Evolutionary conservation across 768 basidiomycete species (phyloP).

Genomic region (Mycena amicta): DNA sequence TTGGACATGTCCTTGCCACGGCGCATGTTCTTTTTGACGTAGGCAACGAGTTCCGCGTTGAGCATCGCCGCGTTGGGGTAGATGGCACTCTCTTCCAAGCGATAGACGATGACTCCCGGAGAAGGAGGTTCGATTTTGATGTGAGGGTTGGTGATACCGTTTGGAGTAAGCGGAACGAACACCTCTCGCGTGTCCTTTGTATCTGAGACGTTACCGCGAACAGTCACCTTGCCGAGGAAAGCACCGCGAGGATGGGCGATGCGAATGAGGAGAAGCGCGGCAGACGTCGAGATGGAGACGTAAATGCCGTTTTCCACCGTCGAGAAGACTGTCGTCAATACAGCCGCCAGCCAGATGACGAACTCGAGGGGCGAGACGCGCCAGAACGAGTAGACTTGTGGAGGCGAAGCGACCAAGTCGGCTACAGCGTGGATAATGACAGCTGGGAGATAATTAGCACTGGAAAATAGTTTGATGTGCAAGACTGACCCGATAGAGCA

Average conservation of each 20-base stretch:
- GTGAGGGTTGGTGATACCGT: conserved; percentile 65
- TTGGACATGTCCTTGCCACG: conserved; percentile 72
- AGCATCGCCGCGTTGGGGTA: conserved; percentile 76
- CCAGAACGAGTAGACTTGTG: conserved; percentile 87
- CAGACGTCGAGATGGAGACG: conserved; percentile 78
- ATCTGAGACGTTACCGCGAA: conserved; percentile 46
- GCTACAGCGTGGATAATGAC: conserved; percentile 94
- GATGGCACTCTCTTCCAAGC: conserved; percentile 87
- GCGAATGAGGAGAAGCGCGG: conserved; percentile 80
- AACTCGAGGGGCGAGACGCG: conserved; percentile 91
- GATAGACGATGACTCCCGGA: conserved; percentile 89
- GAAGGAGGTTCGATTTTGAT: conserved; percentile 76
- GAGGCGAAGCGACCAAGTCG: conserved; percentile 83
- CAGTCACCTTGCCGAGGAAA: conserved; percentile 85
- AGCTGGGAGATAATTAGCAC: conserved; percentile 38
- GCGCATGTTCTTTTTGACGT: conserved; percentile 77
- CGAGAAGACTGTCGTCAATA: conserved; percentile 90
- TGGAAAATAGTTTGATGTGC: too few species aligned
- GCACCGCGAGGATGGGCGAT: conserved; percentile 85
- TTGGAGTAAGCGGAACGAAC: conserved; percentile 73
- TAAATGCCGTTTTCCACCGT: conserved; percentile 93
- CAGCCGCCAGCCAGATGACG: conserved; percentile 84
- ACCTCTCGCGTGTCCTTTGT: conserved; percentile 63
- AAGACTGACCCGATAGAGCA: conserved; percentile 53
- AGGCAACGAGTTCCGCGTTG: conserved; percentile 76